Evolutionary conservation across 495 filamentous ascomycete genomes (phyloP).

Genomic region (Bathelium albidoporum): DNA sequence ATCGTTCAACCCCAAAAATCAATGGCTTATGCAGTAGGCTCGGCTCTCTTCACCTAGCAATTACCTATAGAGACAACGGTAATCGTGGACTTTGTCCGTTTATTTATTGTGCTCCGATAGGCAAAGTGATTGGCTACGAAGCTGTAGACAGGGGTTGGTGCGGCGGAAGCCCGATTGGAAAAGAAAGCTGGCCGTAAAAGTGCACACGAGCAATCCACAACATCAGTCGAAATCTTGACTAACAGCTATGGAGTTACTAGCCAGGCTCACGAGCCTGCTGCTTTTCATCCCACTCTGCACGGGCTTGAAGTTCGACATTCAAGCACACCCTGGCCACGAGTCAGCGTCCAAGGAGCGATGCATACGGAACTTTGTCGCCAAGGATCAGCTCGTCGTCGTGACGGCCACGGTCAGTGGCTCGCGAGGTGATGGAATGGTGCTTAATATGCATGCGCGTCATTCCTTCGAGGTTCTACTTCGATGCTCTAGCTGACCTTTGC

Average conservation of each 20-base stretch:
- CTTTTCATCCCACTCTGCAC: constrained; percentile 44
- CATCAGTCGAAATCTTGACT: not conserved
- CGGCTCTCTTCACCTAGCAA: no score
- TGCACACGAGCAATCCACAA: not conserved
- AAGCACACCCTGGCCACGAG: constrained; percentile 52
- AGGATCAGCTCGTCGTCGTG: constrained; percentile 95
- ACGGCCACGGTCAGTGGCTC: constrained; percentile 76
- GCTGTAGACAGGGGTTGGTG: not conserved
- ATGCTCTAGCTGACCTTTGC: not conserved
- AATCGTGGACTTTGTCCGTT: no score
- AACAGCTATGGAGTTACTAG: not conserved
- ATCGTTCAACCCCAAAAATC: no score
- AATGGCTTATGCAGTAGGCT: no score
- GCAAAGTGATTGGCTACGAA: not conserved
- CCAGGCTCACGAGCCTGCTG: not conserved
- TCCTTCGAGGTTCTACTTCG: not conserved
- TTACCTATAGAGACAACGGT: no score
- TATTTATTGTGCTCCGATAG: no score
- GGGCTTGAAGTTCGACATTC: constrained; percentile 89
- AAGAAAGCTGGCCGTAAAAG: constrained; percentile 2
- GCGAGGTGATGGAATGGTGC: constrained; percentile 82
- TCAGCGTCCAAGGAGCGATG: constrained; percentile 63
- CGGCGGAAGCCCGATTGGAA: not conserved
- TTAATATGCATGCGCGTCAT: constrained; percentile 77
- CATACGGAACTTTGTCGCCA: constrained; percentile 90